These are phyloP conservation scores for Caryopteris hybrid DNA, from an alignment of 305 asterid species.

Conservation along the genomic window DNA sequence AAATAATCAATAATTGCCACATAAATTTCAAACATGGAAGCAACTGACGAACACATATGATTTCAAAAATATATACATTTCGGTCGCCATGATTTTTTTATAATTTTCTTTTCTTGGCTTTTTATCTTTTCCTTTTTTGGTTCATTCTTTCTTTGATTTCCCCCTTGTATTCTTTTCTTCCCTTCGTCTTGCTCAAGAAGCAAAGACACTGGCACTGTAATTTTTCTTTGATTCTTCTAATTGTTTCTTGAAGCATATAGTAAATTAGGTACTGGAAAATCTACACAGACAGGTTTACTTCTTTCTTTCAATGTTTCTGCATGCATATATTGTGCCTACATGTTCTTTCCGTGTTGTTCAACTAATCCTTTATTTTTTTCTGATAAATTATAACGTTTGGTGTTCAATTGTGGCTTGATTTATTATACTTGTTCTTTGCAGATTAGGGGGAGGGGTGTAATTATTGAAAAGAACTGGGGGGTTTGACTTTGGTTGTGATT, in stretches of 20 bases:
- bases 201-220: background rate
- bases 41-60: too few relatives aligned
- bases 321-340: background rate
- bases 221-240: background rate
- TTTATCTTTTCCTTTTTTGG: too few relatives aligned
- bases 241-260: background rate
- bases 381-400: background rate
- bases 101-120: too few relatives aligned
- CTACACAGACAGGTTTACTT: background rate
- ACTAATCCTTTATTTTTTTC: background rate
- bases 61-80: too few relatives aligned
- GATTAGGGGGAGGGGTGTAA: constrained; percentile 1
- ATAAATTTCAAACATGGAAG: too few relatives aligned
- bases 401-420: background rate
- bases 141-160: too few relatives aligned
- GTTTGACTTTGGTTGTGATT: constrained; percentile 7
- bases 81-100: too few relatives aligned
- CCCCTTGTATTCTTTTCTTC: too few relatives aligned
- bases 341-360: background rate
- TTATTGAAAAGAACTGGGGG: background rate
- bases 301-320: background rate
- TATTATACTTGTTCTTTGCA: constrained; percentile 6
- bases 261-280: background rate
- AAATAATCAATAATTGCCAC: too few relatives aligned
- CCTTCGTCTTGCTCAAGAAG: too few relatives aligned